Evolutionary conservation across 2,329 filamentous ascomycete genomes (phyloP).

Genomic region (Talaromyces verruculosus): DNA sequence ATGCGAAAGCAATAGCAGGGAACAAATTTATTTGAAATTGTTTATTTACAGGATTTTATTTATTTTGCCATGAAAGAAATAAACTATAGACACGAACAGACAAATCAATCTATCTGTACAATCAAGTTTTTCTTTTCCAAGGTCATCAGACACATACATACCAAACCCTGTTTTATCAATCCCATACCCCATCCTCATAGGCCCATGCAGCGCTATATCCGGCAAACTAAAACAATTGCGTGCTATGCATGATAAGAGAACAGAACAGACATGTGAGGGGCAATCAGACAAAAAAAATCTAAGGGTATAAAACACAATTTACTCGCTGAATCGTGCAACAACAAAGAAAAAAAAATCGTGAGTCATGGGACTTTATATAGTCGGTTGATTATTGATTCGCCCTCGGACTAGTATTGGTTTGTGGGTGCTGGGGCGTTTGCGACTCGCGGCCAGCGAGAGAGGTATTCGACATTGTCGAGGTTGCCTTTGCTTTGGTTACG

Average conservation of each 20-base stretch:
- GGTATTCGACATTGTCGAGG: conserved; percentile 43
- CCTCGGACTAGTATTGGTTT: neutral
- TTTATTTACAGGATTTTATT: neutral
- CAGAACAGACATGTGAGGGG: neutral
- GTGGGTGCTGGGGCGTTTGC: neutral
- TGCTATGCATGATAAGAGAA: conserved; percentile 11
- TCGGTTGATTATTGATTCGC: neutral
- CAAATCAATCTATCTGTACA: neutral
- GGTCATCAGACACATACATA: neutral
- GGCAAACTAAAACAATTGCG: neutral
- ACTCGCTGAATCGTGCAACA: conserved; percentile 10
- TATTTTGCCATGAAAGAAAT: neutral
- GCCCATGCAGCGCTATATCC: conserved; percentile 9
- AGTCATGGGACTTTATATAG: neutral
- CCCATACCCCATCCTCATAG: neutral
- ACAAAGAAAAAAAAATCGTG: conserved; percentile 3
- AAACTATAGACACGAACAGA: neutral
- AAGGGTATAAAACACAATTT: conserved; percentile 11
- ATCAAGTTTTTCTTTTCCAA: conserved; percentile 1
- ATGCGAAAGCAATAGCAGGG: too few relatives aligned
- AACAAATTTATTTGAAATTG: neutral
- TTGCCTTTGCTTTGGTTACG: conserved; percentile 53
- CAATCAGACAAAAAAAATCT: conserved; percentile 3
- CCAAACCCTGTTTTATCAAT: neutral
- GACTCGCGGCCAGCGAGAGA: conserved; percentile 45